Evolutionary conservation across 352 stramenopile genomes (phyloP).

Genomic region (Phytopythium sindhum): DNA sequence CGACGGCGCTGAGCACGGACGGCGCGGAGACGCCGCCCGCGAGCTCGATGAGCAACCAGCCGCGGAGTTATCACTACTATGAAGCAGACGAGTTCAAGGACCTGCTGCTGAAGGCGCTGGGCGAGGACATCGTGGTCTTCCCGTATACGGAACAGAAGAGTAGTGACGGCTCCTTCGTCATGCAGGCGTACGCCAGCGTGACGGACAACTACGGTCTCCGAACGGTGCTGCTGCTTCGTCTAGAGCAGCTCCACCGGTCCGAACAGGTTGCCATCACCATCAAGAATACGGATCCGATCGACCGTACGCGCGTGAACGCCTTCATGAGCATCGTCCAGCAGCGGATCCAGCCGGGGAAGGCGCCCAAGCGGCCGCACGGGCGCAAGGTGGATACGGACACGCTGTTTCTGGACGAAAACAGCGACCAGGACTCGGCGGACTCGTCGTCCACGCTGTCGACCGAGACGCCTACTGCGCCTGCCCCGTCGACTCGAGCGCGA

Average conservation of each 20-base stretch:
- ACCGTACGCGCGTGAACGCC: slow-evolving; percentile 37
- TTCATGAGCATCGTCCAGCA: slow-evolving; percentile 62
- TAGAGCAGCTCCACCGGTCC: slow-evolving; percentile 68
- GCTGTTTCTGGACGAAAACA: slow-evolving; percentile 50
- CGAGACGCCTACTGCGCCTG: background rate
- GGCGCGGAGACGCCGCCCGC: slow-evolving; percentile 9
- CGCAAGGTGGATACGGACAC: slow-evolving; percentile 39
- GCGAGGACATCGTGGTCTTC: slow-evolving; percentile 60
- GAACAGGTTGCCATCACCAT: slow-evolving; percentile 64
- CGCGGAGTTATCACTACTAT: slow-evolving; percentile 22
- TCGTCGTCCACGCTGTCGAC: slow-evolving; percentile 19
- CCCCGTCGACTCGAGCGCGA: background rate
- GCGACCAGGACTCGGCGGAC: slow-evolving; percentile 27
- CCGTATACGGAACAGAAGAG: slow-evolving; percentile 10
- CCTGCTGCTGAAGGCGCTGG: slow-evolving; percentile 46
- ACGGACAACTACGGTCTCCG: slow-evolving; percentile 32
- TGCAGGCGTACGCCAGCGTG: slow-evolving; percentile 58
- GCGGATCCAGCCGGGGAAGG: slow-evolving; percentile 47
- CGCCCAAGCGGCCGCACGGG: slow-evolving; percentile 38
- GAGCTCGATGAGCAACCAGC: slow-evolving; percentile 14
- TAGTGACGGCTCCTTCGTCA: slow-evolving; percentile 29
- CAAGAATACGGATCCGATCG: slow-evolving; percentile 67
- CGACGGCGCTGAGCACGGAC: slow-evolving; percentile 9
- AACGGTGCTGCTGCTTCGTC: slow-evolving; percentile 52
- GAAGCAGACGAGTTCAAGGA: slow-evolving; percentile 33